phyloP scores from a whole-genome alignment of 2,329 filamentous ascomycete genomes.

The Periconia digitata region DNA sequence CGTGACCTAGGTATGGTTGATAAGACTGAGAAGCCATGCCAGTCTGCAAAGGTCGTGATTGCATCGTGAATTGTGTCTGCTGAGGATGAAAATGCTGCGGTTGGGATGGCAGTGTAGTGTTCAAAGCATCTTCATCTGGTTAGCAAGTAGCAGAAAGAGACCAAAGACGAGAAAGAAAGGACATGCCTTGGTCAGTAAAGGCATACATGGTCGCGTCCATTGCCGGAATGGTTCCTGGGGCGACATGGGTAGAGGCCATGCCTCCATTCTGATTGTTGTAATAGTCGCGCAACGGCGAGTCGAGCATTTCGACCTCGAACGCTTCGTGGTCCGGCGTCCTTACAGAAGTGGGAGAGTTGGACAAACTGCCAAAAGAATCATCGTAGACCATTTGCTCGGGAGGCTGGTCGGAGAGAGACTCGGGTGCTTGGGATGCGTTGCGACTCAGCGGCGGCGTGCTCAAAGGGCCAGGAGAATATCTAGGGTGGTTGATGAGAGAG shows the following conservation, averaged over 20 bases:
- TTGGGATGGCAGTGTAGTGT: slow-evolving; percentile 23
- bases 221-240: slow-evolving; percentile 23
- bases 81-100: slow-evolving; percentile 12
- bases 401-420: slow-evolving; percentile 25
- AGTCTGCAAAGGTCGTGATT: slow-evolving; percentile 17
- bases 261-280: slow-evolving; percentile 25
- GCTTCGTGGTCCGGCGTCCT: slow-evolving; percentile 37
- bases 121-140: slow-evolving; percentile 26
- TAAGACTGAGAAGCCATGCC: slow-evolving; percentile 20
- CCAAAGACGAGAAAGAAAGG: slow-evolving; percentile 9
- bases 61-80: slow-evolving; percentile 21
- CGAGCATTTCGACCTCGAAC: slow-evolving; percentile 37
- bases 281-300: slow-evolving; percentile 31
- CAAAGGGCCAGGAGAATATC: slow-evolving; percentile 35
- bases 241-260: slow-evolving; percentile 28
- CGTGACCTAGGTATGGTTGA: slow-evolving; percentile 19
- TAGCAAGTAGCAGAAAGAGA: slow-evolving; percentile 18
- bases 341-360: slow-evolving; percentile 39
- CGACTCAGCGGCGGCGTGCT: slow-evolving; percentile 37
- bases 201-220: slow-evolving; percentile 23
- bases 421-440: slow-evolving; percentile 33
- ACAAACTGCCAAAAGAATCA: slow-evolving; percentile 27
- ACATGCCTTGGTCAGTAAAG: slow-evolving; percentile 25
- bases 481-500: slow-evolving; percentile 36
- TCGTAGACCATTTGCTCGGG: slow-evolving; percentile 36